Percentiles rank a stretch among this genome's conserved stretches.
phyloP scores from a whole-genome alignment of 331 rosid genomes.

The Quercus tomentella region DNA sequence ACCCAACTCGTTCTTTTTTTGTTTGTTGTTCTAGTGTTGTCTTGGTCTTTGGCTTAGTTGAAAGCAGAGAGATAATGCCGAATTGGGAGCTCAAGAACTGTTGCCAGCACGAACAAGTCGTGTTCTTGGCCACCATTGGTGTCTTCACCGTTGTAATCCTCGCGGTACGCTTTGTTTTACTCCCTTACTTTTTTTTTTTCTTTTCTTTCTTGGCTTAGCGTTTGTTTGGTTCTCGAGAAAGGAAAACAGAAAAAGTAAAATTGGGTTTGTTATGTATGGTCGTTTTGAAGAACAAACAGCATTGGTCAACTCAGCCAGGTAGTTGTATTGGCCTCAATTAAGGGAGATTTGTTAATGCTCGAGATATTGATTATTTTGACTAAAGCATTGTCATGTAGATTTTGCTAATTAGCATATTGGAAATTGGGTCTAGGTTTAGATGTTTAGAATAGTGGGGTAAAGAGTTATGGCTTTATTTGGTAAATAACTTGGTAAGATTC shows the following conservation, averaged over 20 bases:
- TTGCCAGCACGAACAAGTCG: conserved; percentile 72
- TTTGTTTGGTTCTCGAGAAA: conserved; percentile 6
- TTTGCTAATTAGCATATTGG: neutral
- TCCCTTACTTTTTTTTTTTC: neutral
- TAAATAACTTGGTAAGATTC: neutral
- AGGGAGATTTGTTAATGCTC: neutral
- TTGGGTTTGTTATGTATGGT: neutral
- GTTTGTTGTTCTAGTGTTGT: neutral
- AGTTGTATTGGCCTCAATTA: neutral
- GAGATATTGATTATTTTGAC: neutral
- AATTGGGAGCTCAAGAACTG: conserved; percentile 91
- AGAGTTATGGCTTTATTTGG: neutral
- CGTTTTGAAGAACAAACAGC: neutral
- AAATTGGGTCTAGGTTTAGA: neutral
- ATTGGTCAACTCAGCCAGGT: neutral
- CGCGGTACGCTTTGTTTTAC: conserved; percentile 33
- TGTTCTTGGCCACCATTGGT: conserved; percentile 58
- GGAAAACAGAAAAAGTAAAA: neutral
- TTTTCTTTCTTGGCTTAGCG: neutral
- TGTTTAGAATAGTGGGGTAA: neutral
- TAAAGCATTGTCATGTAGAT: neutral
- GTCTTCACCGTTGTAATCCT: conserved; percentile 78
- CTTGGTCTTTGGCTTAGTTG: conserved; percentile 4
- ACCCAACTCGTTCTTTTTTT: neutral
- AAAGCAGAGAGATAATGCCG: conserved; percentile 25